Conservation (phyloP, 169 alveolate species). For the Babesia sp. region DNA sequence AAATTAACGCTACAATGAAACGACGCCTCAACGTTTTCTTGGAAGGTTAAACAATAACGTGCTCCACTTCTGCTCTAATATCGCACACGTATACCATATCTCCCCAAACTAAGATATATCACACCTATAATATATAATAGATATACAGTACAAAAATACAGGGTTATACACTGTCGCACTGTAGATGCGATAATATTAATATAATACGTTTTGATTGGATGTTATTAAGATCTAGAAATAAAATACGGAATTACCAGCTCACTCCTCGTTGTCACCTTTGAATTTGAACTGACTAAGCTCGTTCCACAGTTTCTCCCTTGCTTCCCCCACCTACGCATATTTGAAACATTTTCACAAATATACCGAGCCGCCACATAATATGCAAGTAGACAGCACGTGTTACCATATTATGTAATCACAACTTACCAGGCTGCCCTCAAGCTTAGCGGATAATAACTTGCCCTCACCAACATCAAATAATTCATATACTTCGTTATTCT, state of each 20-base stretch:
- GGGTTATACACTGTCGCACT: too few species aligned
- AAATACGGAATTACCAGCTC: too few species aligned
- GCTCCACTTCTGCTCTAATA: background rate
- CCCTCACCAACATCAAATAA: conserved; percentile 35
- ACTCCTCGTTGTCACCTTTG: conserved; percentile 57
- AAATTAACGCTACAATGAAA: conserved; percentile 16
- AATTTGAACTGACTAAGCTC: conserved; percentile 48
- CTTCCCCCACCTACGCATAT: conserved; percentile 52
- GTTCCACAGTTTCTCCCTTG: conserved; percentile 59
- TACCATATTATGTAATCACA: background rate
- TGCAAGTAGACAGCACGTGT: background rate
- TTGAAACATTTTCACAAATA: background rate
- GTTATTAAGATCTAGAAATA: too few species aligned
- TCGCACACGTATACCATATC: background rate
- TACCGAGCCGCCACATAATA: too few species aligned
- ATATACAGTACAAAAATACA: too few species aligned
- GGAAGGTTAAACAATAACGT: background rate
- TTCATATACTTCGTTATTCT: conserved; percentile 43
- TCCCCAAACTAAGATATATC: too few species aligned
- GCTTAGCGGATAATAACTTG: conserved; percentile 36
- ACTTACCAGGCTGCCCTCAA: conserved; percentile 67
- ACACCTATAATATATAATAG: too few species aligned
- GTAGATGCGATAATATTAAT: too few species aligned
- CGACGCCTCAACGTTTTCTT: conserved; percentile 50
- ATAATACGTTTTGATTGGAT: too few species aligned